Base-by-base conservation (phyloP, 2,329 filamentous ascomycete species). In the Nemania serpens region DNA sequence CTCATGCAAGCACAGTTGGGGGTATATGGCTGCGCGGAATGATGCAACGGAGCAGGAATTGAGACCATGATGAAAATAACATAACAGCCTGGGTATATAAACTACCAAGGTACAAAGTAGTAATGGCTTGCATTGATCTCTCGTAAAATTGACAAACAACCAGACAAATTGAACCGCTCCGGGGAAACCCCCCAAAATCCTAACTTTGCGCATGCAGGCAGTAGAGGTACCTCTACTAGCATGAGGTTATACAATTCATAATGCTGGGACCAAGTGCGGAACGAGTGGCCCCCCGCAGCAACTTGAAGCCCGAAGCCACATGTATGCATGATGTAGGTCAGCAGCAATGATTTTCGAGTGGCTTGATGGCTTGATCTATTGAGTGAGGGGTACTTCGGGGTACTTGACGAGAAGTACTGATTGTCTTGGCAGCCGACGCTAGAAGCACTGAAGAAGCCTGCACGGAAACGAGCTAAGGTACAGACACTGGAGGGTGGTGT, bases 401-500 rank as follows among this genome's bases (percentile, higher is more conserved):
- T 58, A 60, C 59, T 41, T 60, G 47, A 51, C 42, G 12, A 20
- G 17, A 63, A 57, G 61, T 63, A 63, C 46, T 43, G 39, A 34
- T 15, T 18, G 45, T 58, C 61, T 61, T 63, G 61, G 61, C 53
- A 20, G 12, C 25, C 25, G 43, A 46, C 73, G 73, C 74, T 75
- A 75, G 73, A 75, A 74, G 70, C 62, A 63, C 71, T 68, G 69
- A 71, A 71, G 74, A 75, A 75, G 68, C 60, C 67, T 75, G 71
- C 71, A 74, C 69, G 63, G 73, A 75, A 75, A 62, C 52, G 29
- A 46, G 58, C 61, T 61, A 63, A 51, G 47, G 53, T 56, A 48
- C 45, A 41, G 49, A 12, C 36, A 39, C 36, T 55, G 25, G 25
- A 12, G 25, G n/a, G 55, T 50, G 25, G 37, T 37, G 43, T 45